These are phyloP conservation scores for Exophiala phaeomuriformis DNA, from an alignment of 2,329 filamentous ascomycete species.

Conservation along the genomic window DNA sequence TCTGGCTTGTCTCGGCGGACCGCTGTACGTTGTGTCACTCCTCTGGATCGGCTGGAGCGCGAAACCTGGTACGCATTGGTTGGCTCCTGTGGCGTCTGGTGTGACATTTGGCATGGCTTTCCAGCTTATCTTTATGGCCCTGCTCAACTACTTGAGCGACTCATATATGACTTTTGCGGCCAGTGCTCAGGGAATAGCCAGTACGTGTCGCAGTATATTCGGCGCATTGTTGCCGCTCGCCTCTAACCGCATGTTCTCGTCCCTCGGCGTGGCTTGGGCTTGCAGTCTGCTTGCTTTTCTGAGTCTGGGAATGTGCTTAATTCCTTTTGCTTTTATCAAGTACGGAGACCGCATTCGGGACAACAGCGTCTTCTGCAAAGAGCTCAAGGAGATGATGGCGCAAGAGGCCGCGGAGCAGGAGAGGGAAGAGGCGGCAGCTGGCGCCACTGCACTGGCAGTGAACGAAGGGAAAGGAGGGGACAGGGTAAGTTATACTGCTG, in stretches of 20 bases:
- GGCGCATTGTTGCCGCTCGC: constrained; percentile 52
- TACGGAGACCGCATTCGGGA: constrained; percentile 36
- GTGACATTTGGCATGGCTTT: constrained; percentile 57
- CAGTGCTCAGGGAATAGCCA: constrained; percentile 48
- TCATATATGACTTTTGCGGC: constrained; percentile 61
- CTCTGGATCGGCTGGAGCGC: constrained; percentile 43
- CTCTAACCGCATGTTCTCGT: constrained; percentile 34
- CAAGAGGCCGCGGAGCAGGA: constrained; percentile 28
- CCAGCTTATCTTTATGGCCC: constrained; percentile 54
- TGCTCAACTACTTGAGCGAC: constrained; percentile 59
- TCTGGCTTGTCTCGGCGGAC: constrained; percentile 62
- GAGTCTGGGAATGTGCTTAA: constrained; percentile 34
- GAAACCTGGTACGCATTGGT: constrained; percentile 32
- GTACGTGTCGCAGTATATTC: constrained; percentile 44
- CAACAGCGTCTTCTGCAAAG: constrained; percentile 39
- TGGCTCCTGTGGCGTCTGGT: constrained; percentile 52
- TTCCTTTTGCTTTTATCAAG: constrained; percentile 39
- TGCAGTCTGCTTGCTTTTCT: constrained; percentile 38
- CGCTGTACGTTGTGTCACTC: constrained; percentile 47
- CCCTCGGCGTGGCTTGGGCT: constrained; percentile 37
- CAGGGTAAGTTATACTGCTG: background rate
- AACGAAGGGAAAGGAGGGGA: background rate
- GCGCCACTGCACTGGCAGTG: background rate
- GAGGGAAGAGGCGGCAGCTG: constrained; percentile 5
- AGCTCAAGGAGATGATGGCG: constrained; percentile 34